phyloP scores from a whole-genome alignment of 2,329 filamentous ascomycete species.

The Sphaerostilbella broomeana region DNA sequence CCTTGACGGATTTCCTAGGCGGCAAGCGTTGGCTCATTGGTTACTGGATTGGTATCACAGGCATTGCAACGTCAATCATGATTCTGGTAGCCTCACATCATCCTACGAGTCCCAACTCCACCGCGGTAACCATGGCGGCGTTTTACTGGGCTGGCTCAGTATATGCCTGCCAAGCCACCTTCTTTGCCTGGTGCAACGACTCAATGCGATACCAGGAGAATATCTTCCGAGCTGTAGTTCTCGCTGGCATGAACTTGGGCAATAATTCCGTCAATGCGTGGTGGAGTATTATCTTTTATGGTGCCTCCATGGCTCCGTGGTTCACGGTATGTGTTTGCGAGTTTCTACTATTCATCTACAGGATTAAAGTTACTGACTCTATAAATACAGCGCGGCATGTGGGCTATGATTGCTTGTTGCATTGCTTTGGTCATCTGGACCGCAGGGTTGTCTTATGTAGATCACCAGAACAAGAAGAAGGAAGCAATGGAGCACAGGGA shows the following conservation, averaged over 20 bases:
- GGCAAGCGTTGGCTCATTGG: constrained; percentile 60
- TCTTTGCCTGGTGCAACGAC: constrained; percentile 72
- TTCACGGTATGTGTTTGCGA: constrained; percentile 45
- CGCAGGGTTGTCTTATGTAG: constrained; percentile 41
- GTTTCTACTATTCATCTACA: not conserved
- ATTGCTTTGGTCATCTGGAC: constrained; percentile 57
- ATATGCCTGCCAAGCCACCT: constrained; percentile 67
- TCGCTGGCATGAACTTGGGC: constrained; percentile 65
- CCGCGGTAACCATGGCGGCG: constrained; percentile 52
- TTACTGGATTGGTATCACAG: constrained; percentile 61
- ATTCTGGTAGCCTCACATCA: constrained; percentile 47
- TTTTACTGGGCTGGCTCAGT: constrained; percentile 66
- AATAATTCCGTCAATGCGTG: constrained; percentile 64
- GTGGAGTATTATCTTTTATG: constrained; percentile 68
- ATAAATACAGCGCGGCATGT: constrained; percentile 53
- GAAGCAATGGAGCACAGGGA: too few species aligned
- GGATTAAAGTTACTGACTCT: not conserved
- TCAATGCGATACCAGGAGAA: constrained; percentile 58
- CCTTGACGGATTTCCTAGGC: constrained; percentile 57
- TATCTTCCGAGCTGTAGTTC: constrained; percentile 57
- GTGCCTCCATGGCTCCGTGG: constrained; percentile 58
- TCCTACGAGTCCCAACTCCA: constrained; percentile 34
- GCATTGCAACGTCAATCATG: constrained; percentile 55
- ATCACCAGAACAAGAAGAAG: constrained; percentile 12
- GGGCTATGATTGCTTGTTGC: constrained; percentile 61